These are phyloP conservation scores for Nyssa sinensis DNA, from an alignment of 148 eudicot genomes.

Conservation along the genomic window DNA sequence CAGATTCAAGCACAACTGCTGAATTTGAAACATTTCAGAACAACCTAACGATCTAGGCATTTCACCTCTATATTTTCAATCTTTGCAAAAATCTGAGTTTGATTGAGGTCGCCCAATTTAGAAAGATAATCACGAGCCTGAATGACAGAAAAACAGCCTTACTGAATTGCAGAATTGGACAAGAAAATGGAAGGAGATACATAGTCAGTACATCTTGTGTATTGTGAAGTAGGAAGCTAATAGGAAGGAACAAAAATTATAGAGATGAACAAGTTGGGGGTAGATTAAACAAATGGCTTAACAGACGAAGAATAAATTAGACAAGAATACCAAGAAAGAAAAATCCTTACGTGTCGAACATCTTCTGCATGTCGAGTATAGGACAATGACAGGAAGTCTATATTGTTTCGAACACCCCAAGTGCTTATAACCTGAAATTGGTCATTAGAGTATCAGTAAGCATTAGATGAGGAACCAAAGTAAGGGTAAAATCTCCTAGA, in stretches of 20 bases:
- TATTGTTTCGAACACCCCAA: slow-evolving; percentile 59
- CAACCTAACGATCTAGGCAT: not conserved
- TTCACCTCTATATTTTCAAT: slow-evolving; percentile 82
- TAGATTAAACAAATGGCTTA: not conserved
- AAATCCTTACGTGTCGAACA: slow-evolving; percentile 52
- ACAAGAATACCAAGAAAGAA: not conserved
- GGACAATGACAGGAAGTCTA: slow-evolving; percentile 65
- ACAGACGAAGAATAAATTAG: not conserved
- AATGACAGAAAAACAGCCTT: not conserved
- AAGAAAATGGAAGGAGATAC: not conserved
- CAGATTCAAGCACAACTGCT: not conserved
- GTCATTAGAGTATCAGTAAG: slow-evolving; percentile 2
- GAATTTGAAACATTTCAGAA: not conserved
- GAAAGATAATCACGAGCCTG: slow-evolving; percentile 75
- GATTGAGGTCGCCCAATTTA: slow-evolving; percentile 60
- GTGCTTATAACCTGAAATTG: slow-evolving; percentile 48
- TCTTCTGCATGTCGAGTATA: slow-evolving; percentile 69
- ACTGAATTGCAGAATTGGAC: not conserved
- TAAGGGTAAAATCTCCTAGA: not conserved
- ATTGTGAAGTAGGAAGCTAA: not conserved
- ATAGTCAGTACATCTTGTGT: not conserved
- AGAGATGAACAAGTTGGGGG: not conserved
- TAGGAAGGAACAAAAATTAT: not conserved
- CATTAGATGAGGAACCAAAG: not conserved
- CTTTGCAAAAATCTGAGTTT: slow-evolving; percentile 81